phyloP scores from a whole-genome alignment of 2,329 filamentous ascomycete genomes.

The Epichloe amarillans region DNA sequence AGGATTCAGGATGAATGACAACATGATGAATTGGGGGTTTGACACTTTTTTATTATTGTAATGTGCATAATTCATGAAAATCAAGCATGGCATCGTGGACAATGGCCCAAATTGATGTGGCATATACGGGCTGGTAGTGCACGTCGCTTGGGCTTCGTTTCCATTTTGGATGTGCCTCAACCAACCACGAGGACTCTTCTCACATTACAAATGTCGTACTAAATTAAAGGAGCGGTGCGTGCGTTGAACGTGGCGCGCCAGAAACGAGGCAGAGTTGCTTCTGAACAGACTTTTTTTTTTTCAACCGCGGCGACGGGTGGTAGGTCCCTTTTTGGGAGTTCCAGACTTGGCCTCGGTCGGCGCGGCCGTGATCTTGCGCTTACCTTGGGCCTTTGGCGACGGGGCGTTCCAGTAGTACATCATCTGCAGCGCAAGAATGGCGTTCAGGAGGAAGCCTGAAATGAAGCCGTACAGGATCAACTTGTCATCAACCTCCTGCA shows the following conservation, averaged over 20 bases:
- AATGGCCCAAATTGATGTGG: no score
- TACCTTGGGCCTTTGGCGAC: slow-evolving; percentile 31
- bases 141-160: no score
- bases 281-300: neutral
- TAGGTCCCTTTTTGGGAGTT: slow-evolving; percentile 28
- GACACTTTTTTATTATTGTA: no score
- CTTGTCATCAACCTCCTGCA: slow-evolving; percentile 95
- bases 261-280: neutral
- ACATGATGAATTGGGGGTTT: no score
- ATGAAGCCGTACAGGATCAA: slow-evolving; percentile 92
- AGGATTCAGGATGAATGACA: no score
- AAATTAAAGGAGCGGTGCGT: neutral
- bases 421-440: slow-evolving; percentile 79
- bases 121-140: no score
- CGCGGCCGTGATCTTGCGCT: slow-evolving; percentile 21
- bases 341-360: slow-evolving; percentile 15
- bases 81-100: no score
- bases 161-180: no score
- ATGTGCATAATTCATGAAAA: no score
- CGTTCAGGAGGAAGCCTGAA: slow-evolving; percentile 80
- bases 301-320: slow-evolving; percentile 30
- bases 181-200: no score
- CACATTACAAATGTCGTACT: no score
- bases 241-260: neutral
- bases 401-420: slow-evolving; percentile 87